Evolutionary conservation across 1,284 basidiomycete genomes (phyloP).

Genomic region (Quambalaria eucalypti): DNA sequence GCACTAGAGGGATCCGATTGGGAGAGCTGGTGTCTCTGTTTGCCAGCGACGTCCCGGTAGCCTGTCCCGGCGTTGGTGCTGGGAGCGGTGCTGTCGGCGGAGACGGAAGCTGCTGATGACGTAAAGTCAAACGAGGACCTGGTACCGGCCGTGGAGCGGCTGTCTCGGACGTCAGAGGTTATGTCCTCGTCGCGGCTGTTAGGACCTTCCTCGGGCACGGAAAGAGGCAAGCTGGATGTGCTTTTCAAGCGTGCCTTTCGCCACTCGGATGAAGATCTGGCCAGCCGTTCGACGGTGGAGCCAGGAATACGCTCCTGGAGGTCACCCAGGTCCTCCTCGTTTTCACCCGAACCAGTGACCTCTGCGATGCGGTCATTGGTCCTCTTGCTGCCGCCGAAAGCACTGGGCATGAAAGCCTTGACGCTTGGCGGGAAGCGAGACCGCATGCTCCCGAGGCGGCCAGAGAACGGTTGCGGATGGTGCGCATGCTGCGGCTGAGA

Average conservation of each 20-base stretch:
- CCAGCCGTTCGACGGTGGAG: not conserved
- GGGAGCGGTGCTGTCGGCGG: slow-evolving; percentile 29
- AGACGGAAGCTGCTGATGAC: slow-evolving; percentile 20
- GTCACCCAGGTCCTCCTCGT: slow-evolving; percentile 23
- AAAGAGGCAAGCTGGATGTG: slow-evolving; percentile 78
- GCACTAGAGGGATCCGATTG: slow-evolving; percentile 16
- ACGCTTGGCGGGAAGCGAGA: slow-evolving; percentile 39
- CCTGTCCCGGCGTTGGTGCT: slow-evolving; percentile 13
- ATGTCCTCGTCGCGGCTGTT: not conserved
- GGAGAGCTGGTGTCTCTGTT: not conserved
- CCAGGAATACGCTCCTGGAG: not conserved
- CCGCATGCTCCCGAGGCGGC: slow-evolving; percentile 36
- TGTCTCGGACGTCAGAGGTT: slow-evolving; percentile 22
- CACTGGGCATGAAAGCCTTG: slow-evolving; percentile 40
- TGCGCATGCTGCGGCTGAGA: slow-evolving; percentile 2
- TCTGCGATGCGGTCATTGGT: slow-evolving; percentile 37
- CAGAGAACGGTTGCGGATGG: slow-evolving; percentile 19
- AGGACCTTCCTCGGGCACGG: slow-evolving; percentile 54
- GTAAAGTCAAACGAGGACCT: slow-evolving; percentile 32
- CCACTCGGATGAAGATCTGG: not conserved
- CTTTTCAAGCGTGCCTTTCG: slow-evolving; percentile 56
- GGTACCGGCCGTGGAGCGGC: slow-evolving; percentile 32
- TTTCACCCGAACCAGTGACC: slow-evolving; percentile 19
- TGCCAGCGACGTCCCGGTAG: not conserved
- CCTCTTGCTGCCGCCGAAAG: slow-evolving; percentile 38